Conservation (phyloP, 2,329 filamentous ascomycete species). For the Aspergillus puulaauensis region DNA sequence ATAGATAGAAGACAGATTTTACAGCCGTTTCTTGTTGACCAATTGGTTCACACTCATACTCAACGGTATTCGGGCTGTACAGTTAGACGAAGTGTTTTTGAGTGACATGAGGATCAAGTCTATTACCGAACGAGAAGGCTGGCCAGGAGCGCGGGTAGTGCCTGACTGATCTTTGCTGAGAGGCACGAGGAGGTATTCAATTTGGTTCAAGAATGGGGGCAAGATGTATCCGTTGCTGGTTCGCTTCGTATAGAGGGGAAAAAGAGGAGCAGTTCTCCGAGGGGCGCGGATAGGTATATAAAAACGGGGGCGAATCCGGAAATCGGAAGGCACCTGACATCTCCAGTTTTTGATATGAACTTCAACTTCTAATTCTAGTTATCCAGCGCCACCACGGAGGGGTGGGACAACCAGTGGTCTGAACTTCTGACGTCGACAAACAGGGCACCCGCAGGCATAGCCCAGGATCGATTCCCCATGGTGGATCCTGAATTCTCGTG, state of each 20-base stretch:
- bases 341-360: constrained; percentile 1
- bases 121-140: not conserved
- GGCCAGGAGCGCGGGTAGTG: not conserved
- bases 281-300: not conserved
- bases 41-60: constrained; percentile 1
- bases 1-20: not conserved
- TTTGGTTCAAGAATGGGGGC: not conserved
- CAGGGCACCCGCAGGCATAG: constrained; percentile 1
- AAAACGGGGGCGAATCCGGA: not conserved
- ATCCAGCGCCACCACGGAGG: constrained; percentile 7
- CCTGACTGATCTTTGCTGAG: not conserved
- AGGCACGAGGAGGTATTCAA: not conserved
- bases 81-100: not conserved
- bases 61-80: not conserved
- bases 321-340: constrained; percentile 1
- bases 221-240: not conserved
- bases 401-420: not conserved
- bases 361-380: not conserved
- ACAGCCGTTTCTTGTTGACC: not conserved
- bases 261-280: not conserved
- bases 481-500: constrained; percentile 10
- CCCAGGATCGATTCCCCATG: not conserved
- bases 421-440: constrained; percentile 13
- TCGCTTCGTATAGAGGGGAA: not conserved
- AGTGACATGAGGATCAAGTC: not conserved